A percentile compares a stretch with the other conserved stretches of the same genome.
phyloP scores from a whole-genome alignment of 495 filamentous ascomycete genomes.

The Neurospora intermedia region DNA sequence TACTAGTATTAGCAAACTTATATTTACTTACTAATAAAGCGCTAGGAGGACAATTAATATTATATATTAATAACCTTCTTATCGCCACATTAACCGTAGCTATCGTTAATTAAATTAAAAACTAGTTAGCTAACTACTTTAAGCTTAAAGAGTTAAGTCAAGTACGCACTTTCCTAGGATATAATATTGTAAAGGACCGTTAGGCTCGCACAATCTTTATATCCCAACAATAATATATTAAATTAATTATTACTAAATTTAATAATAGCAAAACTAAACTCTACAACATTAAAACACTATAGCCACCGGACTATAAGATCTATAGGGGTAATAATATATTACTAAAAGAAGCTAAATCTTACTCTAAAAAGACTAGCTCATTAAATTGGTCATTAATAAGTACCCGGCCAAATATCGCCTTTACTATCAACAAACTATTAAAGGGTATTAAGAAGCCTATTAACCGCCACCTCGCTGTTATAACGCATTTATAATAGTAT shows the following conservation, averaged over 20 bases:
- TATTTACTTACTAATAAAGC: too few relatives aligned
- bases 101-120: too few relatives aligned
- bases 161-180: neutral
- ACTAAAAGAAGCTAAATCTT: too few relatives aligned
- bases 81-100: too few relatives aligned
- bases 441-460: neutral
- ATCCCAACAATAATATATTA: neutral
- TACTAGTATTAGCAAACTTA: accelerated
- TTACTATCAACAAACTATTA: neutral
- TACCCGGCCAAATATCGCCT: neutral
- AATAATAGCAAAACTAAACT: neutral
- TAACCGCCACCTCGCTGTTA: neutral
- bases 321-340: too few relatives aligned
- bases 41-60: accelerated
- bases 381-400: neutral
- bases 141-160: too few relatives aligned
- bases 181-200: neutral
- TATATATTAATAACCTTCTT: too few relatives aligned
- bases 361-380: too few relatives aligned
- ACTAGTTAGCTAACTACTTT: too few relatives aligned
- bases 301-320: neutral
- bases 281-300: neutral
- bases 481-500: neutral
- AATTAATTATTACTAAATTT: too few relatives aligned
- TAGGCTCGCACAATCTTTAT: neutral